Percentiles rank a stretch among this genome's conserved stretches.
Conservation (phyloP, 2,329 filamentous ascomycete genomes). For the Exophiala dermatitidis region DNA sequence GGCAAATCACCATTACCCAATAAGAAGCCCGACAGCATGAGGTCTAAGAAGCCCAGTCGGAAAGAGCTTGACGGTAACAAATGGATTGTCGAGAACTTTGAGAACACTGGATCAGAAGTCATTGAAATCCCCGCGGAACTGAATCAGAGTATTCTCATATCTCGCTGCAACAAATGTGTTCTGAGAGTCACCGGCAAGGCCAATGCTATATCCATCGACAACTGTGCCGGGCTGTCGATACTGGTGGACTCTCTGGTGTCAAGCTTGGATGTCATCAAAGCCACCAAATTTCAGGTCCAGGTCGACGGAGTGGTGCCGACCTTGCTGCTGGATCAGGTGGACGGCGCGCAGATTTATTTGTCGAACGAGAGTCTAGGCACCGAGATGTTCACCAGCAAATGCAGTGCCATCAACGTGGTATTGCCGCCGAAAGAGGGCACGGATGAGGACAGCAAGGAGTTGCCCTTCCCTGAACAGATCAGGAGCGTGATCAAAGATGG, state of each 20-base stretch:
- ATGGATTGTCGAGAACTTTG: conserved; percentile 94
- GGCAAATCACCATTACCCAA: conserved; percentile 81
- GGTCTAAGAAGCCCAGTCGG: conserved; percentile 70
- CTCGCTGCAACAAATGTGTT: conserved; percentile 82
- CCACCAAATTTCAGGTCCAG: conserved; percentile 87
- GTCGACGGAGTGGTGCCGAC: conserved; percentile 81
- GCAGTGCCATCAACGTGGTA: conserved; percentile 77
- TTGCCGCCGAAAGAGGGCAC: conserved; percentile 59
- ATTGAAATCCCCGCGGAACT: conserved; percentile 76
- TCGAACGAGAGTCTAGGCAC: conserved; percentile 69
- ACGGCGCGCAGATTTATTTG: conserved; percentile 81
- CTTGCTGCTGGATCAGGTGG: conserved; percentile 84
- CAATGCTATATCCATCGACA: conserved; percentile 94
- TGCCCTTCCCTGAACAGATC: conserved; percentile 83
- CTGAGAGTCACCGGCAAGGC: conserved; percentile 87
- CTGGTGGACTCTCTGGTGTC: conserved; percentile 85
- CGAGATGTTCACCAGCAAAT: conserved; percentile 87
- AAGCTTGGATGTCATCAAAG: conserved; percentile 91
- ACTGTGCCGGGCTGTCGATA: conserved; percentile 74
- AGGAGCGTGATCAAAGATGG: conserved; percentile 71
- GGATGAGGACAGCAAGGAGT: conserved; percentile 77
- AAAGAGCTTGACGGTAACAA: conserved; percentile 83
- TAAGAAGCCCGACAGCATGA: conserved; percentile 80
- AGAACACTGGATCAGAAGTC: conserved; percentile 60
- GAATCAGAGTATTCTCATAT: conserved; percentile 84